Percentiles rank a stretch among this genome's conserved stretches.
Evolutionary conservation across 805 yeast species (phyloP).

Genomic region (Hanseniaspora hatyaiensis): DNA sequence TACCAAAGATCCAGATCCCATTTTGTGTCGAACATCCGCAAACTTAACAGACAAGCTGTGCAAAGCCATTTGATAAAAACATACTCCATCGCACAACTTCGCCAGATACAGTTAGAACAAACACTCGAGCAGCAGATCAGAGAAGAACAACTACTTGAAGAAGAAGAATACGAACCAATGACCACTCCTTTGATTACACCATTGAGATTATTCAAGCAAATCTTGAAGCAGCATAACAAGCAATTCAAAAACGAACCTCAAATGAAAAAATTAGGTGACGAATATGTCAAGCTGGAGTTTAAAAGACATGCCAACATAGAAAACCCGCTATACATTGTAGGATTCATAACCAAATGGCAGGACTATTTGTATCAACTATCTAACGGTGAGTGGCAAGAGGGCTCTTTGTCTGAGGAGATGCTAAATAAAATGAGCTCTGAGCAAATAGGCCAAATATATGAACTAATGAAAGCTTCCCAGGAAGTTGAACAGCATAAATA

Average conservation of each 20-base stretch:
- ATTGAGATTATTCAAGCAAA: slow-evolving; percentile 59
- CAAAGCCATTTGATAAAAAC: not conserved
- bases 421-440: slow-evolving; percentile 81
- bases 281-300: slow-evolving; percentile 82
- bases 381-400: slow-evolving; percentile 53
- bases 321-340: slow-evolving; percentile 87
- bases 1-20: not conserved
- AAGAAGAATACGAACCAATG: slow-evolving; percentile 12
- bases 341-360: slow-evolving; percentile 91
- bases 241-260: slow-evolving; percentile 37
- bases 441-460: slow-evolving; percentile 73
- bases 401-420: slow-evolving; percentile 48
- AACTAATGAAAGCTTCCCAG: slow-evolving; percentile 64
- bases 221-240: slow-evolving; percentile 60
- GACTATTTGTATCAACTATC: slow-evolving; percentile 54
- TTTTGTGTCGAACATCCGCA: not conserved
- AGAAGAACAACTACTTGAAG: not conserved
- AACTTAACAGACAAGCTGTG: not conserved
- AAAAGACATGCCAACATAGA: slow-evolving; percentile 68
- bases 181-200: slow-evolving; percentile 65
- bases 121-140: not conserved
- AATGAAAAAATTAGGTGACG: slow-evolving; percentile 73
- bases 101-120: not conserved
- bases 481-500: slow-evolving; percentile 15
- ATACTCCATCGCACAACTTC: not conserved